A percentile compares a stretch with the other conserved stretches of the same genome.
phyloP scores from a whole-genome alignment of 2,329 filamentous ascomycete genomes.

The Acrodontium crateriforme region DNA sequence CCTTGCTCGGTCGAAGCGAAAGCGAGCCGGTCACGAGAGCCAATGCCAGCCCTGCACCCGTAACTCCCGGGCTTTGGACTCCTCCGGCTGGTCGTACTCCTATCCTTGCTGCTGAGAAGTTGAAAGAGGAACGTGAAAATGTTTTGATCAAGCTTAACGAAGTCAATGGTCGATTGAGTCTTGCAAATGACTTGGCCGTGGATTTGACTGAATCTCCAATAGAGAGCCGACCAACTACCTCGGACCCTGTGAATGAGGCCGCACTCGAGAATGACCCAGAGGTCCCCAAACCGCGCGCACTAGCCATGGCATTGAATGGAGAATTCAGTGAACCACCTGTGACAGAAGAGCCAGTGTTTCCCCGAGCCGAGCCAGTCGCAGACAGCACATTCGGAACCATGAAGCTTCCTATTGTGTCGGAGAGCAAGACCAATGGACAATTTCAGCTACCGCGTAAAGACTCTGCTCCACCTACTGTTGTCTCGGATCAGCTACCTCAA shows the following conservation, averaged over 20 bases:
- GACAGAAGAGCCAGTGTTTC: background rate
- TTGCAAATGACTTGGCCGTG: too few species aligned
- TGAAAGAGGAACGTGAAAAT: constrained; percentile 11
- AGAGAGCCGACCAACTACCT: constrained; percentile 5
- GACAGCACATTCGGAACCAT: too few species aligned
- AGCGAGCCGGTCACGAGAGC: background rate
- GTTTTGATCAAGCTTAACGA: constrained; percentile 6
- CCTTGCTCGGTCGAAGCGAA: background rate
- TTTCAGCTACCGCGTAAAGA: background rate
- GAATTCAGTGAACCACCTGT: background rate
- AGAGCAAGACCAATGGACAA: constrained; percentile 3
- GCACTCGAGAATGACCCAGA: constrained; percentile 1
- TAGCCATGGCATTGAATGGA: background rate
- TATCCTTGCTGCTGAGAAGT: constrained; percentile 7
- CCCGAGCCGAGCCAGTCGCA: constrained; percentile 1
- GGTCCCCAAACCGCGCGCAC: background rate
- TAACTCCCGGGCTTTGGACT: constrained; percentile 26
- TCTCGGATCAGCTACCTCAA: constrained; percentile 8
- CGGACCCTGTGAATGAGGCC: constrained; percentile 1
- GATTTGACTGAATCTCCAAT: constrained; percentile 3
- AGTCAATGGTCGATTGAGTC: constrained; percentile 1
- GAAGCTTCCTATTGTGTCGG: constrained; percentile 8
- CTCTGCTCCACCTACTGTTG: constrained; percentile 3
- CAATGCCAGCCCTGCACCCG: constrained; percentile 5
- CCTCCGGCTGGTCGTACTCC: constrained; percentile 15